Evolutionary conservation across 202 grass and related monocot genomes (phyloP), one percentile per base, ranked within the genome.

Genomic region (Schoenoplectus triqueter): DNA sequence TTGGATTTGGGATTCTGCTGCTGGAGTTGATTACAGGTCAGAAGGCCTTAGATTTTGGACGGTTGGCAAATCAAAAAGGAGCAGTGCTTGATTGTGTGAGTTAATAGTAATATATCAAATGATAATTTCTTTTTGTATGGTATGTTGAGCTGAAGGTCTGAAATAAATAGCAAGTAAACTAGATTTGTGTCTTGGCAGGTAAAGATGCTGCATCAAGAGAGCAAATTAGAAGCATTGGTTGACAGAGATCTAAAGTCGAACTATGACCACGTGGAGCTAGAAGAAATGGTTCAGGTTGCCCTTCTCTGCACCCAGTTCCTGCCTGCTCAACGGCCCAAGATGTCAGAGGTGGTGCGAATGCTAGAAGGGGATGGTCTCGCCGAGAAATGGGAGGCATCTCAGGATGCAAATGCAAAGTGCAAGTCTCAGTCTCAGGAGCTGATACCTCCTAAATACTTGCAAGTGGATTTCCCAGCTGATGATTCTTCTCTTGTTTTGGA

Each of bases 311-410:
- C 95, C 1, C 95, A 98, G 47, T 98, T 89, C 73, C 84, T 92
- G 76, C 93, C 95, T 8, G 84, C 91, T 7, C 93, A 98, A 31
- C 95, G 95, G 1, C 95, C 95, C 11, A 88, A 89, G 77, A 98
- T 98, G 95, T 98, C 93, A 0, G 95, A 98, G 76, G 93, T 98
- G 4, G 92, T 98, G 63, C 84, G 95, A 78, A 98, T 98, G 95
- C 86, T 98, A 10, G 95, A 95, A 85, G 93, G 95, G 17, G 95
- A 98, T 0, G 95, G 95, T 6, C 95, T 98, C 0, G 93, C 93
- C 2, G 95, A 98, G 88, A 95, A 93, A 88, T 98, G 95, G 95
- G 95, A 98, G 76, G 93, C 93, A 0, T 92, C 91, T 2, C 93
- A 95, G 69, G 95, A 89, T 0, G 66, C 44, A 13, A 81, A 83